phyloP scores from a whole-genome alignment of 352 stramenopile genomes.

The Phytophthora nicotianae region DNA sequence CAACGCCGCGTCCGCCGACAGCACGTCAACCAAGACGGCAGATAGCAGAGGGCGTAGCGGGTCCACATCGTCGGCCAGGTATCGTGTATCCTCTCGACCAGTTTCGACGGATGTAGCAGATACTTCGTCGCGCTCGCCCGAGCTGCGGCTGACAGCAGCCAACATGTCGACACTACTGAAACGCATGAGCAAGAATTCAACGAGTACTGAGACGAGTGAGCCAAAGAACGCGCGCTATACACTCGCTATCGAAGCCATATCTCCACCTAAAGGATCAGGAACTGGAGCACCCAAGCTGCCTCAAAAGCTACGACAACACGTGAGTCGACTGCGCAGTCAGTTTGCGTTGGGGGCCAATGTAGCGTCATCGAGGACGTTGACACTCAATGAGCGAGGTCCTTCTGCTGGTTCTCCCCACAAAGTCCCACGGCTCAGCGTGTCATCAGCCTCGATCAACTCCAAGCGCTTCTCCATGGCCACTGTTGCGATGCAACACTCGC shows the following conservation, averaged over 20 bases:
- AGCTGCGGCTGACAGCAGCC: slow-evolving; percentile 15
- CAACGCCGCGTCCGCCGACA: slow-evolving; percentile 19
- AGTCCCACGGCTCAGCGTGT: slow-evolving; percentile 14
- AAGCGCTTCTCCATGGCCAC: slow-evolving; percentile 29
- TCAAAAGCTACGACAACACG: slow-evolving; percentile 58
- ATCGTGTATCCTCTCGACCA: slow-evolving; percentile 24
- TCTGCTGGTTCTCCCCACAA: slow-evolving; percentile 15
- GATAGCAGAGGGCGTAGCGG: slow-evolving; percentile 4
- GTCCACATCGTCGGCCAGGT: slow-evolving; percentile 25
- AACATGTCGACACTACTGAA: slow-evolving; percentile 30
- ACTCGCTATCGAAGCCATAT: slow-evolving; percentile 3
- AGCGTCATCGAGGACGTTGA: slow-evolving; percentile 22
- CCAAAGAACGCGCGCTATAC: slow-evolving; percentile 21
- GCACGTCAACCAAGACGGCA: slow-evolving; percentile 1
- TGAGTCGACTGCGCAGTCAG: slow-evolving; percentile 56
- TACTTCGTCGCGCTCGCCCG: slow-evolving; percentile 4
- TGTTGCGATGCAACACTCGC: slow-evolving; percentile 38
- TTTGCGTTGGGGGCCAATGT: slow-evolving; percentile 31
- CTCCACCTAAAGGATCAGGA: slow-evolving; percentile 10
- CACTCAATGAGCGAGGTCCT: slow-evolving; percentile 14
- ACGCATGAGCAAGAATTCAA: slow-evolving; percentile 37
- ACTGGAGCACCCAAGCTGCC: slow-evolving; percentile 42
- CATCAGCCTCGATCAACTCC: slow-evolving; percentile 6
- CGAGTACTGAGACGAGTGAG: slow-evolving; percentile 5
- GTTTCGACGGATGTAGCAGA: slow-evolving; percentile 3